Base-by-base conservation (phyloP, 257 asterid species). In the Paulownia fortunei region DNA sequence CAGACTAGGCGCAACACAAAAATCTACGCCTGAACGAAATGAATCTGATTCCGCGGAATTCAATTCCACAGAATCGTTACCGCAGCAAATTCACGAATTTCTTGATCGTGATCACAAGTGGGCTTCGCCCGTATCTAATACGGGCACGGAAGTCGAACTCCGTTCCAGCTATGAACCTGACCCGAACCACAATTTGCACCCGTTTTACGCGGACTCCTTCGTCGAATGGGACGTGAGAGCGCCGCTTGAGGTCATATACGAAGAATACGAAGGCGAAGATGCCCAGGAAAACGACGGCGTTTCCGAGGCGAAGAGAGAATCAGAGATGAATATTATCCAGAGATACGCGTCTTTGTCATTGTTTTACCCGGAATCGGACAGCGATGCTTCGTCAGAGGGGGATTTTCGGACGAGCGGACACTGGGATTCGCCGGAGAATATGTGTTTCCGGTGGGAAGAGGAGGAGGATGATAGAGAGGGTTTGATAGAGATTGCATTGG, bases 161-260 rank as follows among this genome's bases (percentile, higher is more conserved):
- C 47, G 41, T 7, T 60, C 68, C 60, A 19, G 36, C 10, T 16
- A 6, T 26, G 81, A 13, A 21, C 49, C 55, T n/a, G 72, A 65
- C 7, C 51, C 61, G 49, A 55, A 37, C 10, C 59, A n/a, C 18
- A 49, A 32, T 4, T 67, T 59, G 71, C 55, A 42, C 69, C 41
- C 74, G 54, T 39, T 69, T 21, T 44, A 68, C 37, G 66, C 70
- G 49, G 85, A 84, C 1, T 78, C 86, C 0, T 91, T 94, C 26
- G 85, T 92, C 5, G 98, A 91, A 74, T 92, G 98, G 98, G 83
- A 94, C 84, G 92, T 93, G 19, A 81, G 96, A 39, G 98, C 99
- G 64, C 98, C 98, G n/a, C 65, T 93, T 80, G 99, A 93, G 87
- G 93, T 91, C 8, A 95, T 95, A 74, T 76, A 90, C 85, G 99